Conservation (phyloP, 257 asterid species). For the Solanum okadae region DNA sequence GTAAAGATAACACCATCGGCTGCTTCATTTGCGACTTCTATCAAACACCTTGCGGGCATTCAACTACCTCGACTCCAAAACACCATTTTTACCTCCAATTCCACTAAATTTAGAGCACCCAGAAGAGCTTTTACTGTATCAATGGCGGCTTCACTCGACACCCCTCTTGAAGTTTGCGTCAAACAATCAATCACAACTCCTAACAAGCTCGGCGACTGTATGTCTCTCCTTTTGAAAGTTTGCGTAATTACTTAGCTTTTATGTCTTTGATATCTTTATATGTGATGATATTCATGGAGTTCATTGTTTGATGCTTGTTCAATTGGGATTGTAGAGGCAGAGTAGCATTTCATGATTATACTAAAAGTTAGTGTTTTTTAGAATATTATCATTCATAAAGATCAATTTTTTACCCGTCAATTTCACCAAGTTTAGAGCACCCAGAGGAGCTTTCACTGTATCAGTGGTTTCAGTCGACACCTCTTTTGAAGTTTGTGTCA, state of each 20-base stretch:
- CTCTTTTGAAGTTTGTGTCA: conserved; percentile 63
- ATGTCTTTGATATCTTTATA: neutral
- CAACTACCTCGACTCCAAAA: conserved; percentile 12
- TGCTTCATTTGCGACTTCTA: conserved; percentile 30
- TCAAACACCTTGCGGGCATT: conserved; percentile 33
- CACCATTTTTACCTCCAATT: conserved; percentile 11
- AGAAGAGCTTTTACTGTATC: conserved; percentile 19
- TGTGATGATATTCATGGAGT: neutral
- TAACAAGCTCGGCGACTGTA: conserved; percentile 86
- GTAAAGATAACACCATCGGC: conserved; percentile 47
- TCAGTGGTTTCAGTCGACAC: conserved; percentile 25
- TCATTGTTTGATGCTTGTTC: too few relatives aligned
- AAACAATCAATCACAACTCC: conserved; percentile 71
- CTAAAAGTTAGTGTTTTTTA: neutral
- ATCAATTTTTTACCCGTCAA: conserved; percentile 1
- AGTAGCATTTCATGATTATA: neutral
- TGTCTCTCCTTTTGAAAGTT: neutral
- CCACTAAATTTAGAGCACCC: neutral
- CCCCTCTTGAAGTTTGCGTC: conserved; percentile 63
- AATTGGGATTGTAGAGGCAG: neutral
- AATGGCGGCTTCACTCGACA: conserved; percentile 36
- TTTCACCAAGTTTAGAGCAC: conserved; percentile 3
- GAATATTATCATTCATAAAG: neutral
- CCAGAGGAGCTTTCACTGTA: conserved; percentile 7
- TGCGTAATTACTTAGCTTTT: neutral